phyloP scores from a whole-genome alignment of 768 basidiomycete species.

The Collybia mongolica region DNA sequence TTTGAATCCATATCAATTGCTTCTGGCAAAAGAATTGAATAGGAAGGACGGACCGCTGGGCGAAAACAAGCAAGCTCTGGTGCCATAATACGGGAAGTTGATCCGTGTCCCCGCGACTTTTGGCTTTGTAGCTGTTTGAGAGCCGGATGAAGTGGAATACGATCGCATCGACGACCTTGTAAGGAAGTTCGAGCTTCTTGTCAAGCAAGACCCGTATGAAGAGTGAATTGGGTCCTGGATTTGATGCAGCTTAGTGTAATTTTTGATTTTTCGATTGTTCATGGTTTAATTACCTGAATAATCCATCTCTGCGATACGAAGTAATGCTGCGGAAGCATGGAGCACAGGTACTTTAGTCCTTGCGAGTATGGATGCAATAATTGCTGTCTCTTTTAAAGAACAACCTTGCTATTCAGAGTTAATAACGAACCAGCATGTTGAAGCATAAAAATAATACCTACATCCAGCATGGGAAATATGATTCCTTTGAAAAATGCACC shows the following conservation, averaged over 20 bases:
- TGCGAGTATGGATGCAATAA: constrained; percentile 87
- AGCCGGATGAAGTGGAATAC: constrained; percentile 98
- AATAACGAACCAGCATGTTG: background rate
- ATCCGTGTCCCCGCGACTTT: constrained; percentile 64
- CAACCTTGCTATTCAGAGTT: constrained; percentile 56
- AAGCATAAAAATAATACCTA: constrained; percentile 31
- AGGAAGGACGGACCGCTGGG: constrained; percentile 64
- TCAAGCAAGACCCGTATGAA: constrained; percentile 97
- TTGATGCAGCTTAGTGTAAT: background rate
- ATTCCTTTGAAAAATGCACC: constrained; percentile 98
- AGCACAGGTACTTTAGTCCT: constrained; percentile 94
- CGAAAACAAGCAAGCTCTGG: constrained; percentile 92
- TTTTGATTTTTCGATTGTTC: background rate
- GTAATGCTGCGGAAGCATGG: constrained; percentile 92
- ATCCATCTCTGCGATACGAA: constrained; percentile 94
- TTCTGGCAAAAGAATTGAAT: background rate
- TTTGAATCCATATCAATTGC: background rate
- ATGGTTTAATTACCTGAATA: constrained; percentile 65
- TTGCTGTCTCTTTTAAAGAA: constrained; percentile 91
- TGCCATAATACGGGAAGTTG: constrained; percentile 98
- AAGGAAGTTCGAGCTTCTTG: constrained; percentile 97
- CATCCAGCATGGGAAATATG: constrained; percentile 92
- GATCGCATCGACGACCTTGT: constrained; percentile 95
- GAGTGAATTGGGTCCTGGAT: constrained; percentile 83
- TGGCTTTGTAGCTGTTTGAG: constrained; percentile 85